phyloP scores from a whole-genome alignment of 495 filamentous ascomycete species.

The Aspergillus cristatus region DNA sequence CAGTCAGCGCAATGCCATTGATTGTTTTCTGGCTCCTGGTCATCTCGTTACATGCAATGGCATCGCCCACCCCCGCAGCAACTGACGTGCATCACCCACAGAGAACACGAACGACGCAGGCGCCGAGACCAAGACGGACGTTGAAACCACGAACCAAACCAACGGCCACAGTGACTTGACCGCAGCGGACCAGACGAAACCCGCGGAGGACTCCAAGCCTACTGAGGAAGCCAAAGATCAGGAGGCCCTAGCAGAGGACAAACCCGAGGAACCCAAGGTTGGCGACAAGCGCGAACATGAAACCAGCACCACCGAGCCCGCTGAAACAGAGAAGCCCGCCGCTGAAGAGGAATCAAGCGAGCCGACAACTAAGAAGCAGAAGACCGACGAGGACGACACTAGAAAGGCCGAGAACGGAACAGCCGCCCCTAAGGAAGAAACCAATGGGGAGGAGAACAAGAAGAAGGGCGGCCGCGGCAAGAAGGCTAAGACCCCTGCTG shows the following conservation, averaged over 20 bases:
- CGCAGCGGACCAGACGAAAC: neutral
- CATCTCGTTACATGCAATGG: too few species aligned
- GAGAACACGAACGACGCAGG: conserved; percentile 6
- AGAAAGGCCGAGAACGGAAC: conserved; percentile 9
- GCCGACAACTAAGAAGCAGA: conserved; percentile 22
- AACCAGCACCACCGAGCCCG: conserved; percentile 7
- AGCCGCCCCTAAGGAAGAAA: conserved; percentile 2
- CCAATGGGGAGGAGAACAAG: conserved; percentile 18
- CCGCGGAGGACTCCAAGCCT: conserved; percentile 6
- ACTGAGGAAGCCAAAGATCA: conserved; percentile 1
- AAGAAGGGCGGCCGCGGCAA: conserved; percentile 26
- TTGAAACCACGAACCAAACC: neutral
- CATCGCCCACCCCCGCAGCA: too few species aligned
- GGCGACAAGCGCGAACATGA: conserved; percentile 29
- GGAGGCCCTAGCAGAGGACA: conserved; percentile 3
- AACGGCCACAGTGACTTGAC: neutral
- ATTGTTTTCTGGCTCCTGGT: too few species aligned
- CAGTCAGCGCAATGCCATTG: too few species aligned
- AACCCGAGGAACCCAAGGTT: conserved; percentile 6
- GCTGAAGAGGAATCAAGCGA: conserved; percentile 8
- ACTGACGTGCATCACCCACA: too few species aligned
- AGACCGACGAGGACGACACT: conserved; percentile 10
- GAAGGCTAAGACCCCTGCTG: conserved; percentile 25
- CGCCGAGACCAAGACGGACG: conserved; percentile 1
- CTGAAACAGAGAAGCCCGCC: conserved; percentile 8